Evolutionary conservation across 257 asterid genomes (phyloP), one percentile per base, ranked within the genome.

Genomic region (Solanum chmielewskii): DNA sequence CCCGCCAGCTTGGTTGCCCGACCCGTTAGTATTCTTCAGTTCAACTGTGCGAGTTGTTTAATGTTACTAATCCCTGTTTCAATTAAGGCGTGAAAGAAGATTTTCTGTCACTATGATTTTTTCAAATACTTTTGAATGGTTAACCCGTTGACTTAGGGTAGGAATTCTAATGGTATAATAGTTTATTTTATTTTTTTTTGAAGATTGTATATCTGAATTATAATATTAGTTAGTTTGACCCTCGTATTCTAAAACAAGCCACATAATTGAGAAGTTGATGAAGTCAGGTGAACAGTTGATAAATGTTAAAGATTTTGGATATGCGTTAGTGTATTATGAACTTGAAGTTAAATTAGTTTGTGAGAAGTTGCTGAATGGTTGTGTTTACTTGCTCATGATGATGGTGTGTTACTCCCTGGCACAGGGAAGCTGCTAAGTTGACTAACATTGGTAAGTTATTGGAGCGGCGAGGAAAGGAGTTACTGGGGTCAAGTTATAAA

Each of bases 1-100:
- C 73, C 98, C 99, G 12, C 98, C 98, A 7, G 97, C 97, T 88
- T 97, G 99, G 99, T 82, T 89, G 29, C 98, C 98, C 47, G 92
- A 91, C 87, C 91, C 92, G 99, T 97, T 89, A 73, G 92, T 88
- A 10, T 20, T 23, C n/a, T 60, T 62, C 86, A 31, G 10, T 60
- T 62, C 86, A 31, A 49, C 20, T 52, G 16, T 1, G 9, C 9
- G 1, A 70, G 33, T 70, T 70, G 77, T 70, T 70, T n/a, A 71
- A 71, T 71, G 13, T 33, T 33, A 18, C 45, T 9, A 0, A 39
- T 71, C 0, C 78, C 3, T 33, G 15, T 71, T 31, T 71, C 0
- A 33, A 33, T 71, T 71, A 8, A 16, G 16, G 62, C 5, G 37
- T 70, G 41, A 6, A 29, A 29, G 37, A 20, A 31, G 18, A 69